Base-by-base conservation (phyloP, 345 rosid species). In the Boechera divaricarpa region DNA sequence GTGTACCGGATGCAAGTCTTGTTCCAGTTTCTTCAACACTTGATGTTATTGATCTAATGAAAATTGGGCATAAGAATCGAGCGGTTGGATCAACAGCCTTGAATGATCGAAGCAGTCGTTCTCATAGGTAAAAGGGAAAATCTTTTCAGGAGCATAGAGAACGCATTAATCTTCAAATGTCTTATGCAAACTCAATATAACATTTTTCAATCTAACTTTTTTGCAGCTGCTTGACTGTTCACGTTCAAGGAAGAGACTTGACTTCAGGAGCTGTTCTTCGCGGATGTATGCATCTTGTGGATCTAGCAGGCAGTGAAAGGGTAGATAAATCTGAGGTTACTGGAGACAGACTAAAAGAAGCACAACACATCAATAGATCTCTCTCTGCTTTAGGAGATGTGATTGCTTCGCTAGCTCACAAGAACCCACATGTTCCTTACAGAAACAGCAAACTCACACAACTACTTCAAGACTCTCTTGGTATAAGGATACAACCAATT, bases 341-440 rank as follows among this genome's bases (percentile, higher is more conserved):
- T 28, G 98, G 97, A 73, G 98, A 92, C 78, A 84, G 97, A 71
- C 83, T 94, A 55, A 94, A 92, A 80, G 98, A 94, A 82, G 98
- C 98, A 64, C 97, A 94, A 9, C 95, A 94, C 60, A 94, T 94
- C 52, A 94, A 94, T 73, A 89, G 29, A 78, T 94, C 98, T 48
- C 92, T 94, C n/a, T 94, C 98, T 39, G 98, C 98, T 74, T 77
- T 94, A 67, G 98, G 98, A 39, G 99, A 95, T 79, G 99, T 95
- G 74, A 92, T 95, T 62, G 87, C 99, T 73, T 92, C 99, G n/a
- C 91, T 94, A 74, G 94, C 98, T 15, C 98, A 92, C 48, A 92
- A 92, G 84, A 94, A 92, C 81, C 90, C 97, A 1, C 98, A 94
- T 81, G 97, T 94, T 32, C 98, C 98, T 55, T 91, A 94, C 79